Evolutionary conservation across 805 yeast genomes (phyloP).

Genomic region (Saccharomyces kudriavzevii): DNA sequence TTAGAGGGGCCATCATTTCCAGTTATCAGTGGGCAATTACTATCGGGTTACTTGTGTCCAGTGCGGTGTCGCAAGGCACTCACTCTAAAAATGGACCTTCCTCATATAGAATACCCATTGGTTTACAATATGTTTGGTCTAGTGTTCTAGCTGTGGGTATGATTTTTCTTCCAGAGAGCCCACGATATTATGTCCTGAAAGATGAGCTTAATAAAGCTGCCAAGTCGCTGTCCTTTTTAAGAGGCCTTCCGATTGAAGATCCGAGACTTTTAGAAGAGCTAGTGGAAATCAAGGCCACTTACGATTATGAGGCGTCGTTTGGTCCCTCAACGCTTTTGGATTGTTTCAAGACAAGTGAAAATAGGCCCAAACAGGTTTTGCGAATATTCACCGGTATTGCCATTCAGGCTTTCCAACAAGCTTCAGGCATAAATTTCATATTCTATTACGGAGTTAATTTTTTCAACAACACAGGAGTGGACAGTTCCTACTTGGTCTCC

Average conservation of each 20-base stretch:
- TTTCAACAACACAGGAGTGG: constrained; percentile 58
- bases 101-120: constrained; percentile 67
- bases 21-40: constrained; percentile 69
- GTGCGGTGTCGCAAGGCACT: constrained; percentile 76
- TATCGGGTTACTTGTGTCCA: constrained; percentile 62
- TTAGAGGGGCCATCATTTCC: constrained; percentile 70
- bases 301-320: constrained; percentile 57
- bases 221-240: constrained; percentile 49
- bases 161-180: constrained; percentile 78
- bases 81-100: constrained; percentile 44
- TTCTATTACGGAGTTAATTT: constrained; percentile 84
- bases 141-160: constrained; percentile 54
- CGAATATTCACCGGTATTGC: constrained; percentile 59
- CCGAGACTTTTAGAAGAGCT: constrained; percentile 60
- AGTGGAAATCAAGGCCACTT: constrained; percentile 67
- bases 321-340: constrained; percentile 45
- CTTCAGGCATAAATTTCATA: constrained; percentile 83
- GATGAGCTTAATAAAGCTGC: constrained; percentile 65
- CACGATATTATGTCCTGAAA: constrained; percentile 70
- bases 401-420: constrained; percentile 77
- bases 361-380: constrained; percentile 47
- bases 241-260: constrained; percentile 62
- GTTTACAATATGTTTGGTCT: constrained; percentile 70
- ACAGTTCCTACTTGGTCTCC: constrained; percentile 62
- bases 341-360: constrained; percentile 49